Evolutionary conservation across 495 filamentous ascomycete genomes (phyloP).

Genomic region (Penicillium turbatum): DNA sequence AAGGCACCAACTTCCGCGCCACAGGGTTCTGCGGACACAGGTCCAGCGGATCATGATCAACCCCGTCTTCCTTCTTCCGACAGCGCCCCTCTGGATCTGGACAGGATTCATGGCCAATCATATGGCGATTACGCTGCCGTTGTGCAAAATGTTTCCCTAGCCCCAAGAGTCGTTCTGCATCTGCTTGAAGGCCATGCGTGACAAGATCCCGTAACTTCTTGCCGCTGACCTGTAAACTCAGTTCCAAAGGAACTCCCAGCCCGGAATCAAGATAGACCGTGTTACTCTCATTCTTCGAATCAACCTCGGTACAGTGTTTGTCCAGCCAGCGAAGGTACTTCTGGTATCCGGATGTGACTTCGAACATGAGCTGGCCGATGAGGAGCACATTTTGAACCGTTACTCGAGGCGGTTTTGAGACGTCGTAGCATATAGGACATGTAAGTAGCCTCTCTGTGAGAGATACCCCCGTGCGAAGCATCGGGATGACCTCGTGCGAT

Average conservation of each 20-base stretch:
- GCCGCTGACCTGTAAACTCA: constrained; percentile 19
- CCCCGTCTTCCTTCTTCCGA: constrained; percentile 17
- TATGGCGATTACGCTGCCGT: constrained; percentile 24
- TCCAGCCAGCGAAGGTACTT: constrained; percentile 24
- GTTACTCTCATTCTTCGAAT: constrained; percentile 8
- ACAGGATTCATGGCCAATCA: constrained; percentile 23
- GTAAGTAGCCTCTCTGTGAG: constrained; percentile 19
- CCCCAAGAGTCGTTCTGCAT: constrained; percentile 13
- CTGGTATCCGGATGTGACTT: constrained; percentile 22
- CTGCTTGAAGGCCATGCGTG: constrained; percentile 18
- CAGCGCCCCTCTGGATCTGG: constrained; percentile 18
- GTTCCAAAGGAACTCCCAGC: constrained; percentile 10
- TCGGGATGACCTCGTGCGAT: constrained; percentile 17
- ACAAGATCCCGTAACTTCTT: constrained; percentile 17
- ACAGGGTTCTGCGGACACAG: constrained; percentile 23
- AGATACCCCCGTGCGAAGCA: constrained; percentile 14
- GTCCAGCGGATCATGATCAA: constrained; percentile 24
- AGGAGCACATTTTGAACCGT: constrained; percentile 28
- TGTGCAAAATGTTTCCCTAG: constrained; percentile 20
- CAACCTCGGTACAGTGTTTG: constrained; percentile 13
- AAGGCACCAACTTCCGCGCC: constrained; percentile 20
- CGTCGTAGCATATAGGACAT: constrained; percentile 26
- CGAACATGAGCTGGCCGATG: constrained; percentile 25
- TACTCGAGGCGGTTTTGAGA: constrained; percentile 25
- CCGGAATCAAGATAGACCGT: constrained; percentile 17